Evolutionary conservation across 2,329 filamentous ascomycete species (phyloP).

Genomic region (Nemania bipapillata): DNA sequence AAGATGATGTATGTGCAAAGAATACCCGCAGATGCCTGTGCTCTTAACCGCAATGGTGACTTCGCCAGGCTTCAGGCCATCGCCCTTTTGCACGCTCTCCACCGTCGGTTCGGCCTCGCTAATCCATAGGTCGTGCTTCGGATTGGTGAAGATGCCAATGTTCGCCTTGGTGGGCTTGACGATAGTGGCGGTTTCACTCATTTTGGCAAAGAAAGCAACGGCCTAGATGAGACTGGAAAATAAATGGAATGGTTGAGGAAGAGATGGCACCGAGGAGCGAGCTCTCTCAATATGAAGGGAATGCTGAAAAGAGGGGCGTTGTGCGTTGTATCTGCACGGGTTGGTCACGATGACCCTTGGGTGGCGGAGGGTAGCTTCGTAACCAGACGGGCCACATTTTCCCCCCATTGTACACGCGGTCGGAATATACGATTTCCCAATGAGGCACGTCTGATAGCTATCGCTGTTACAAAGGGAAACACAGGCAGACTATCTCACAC

Average conservation of each 20-base stretch:
- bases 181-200: conserved; percentile 51
- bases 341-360: conserved; percentile 39
- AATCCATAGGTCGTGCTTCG: conserved; percentile 90
- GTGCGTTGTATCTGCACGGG: conserved; percentile 35
- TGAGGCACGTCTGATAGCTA: conserved; percentile 12
- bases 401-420: conserved; percentile 21
- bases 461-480: conserved; percentile 21
- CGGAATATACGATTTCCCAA: conserved; percentile 16
- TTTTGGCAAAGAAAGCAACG: conserved; percentile 34
- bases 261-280: conserved; percentile 22
- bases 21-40: conserved; percentile 93
- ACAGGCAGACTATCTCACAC: conserved; percentile 25
- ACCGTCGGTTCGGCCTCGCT: conserved; percentile 79
- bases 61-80: conserved; percentile 79
- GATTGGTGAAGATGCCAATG: conserved; percentile 96
- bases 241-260: conserved; percentile 15
- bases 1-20: neutral
- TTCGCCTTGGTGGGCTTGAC: conserved; percentile 76
- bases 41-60: conserved; percentile 90
- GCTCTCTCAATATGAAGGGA: conserved; percentile 36
- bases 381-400: conserved; percentile 19
- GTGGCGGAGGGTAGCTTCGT: conserved; percentile 22
- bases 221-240: conserved; percentile 25
- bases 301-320: conserved; percentile 44
- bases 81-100: conserved; percentile 76